Evolutionary conservation across 352 stramenopile genomes (phyloP), one percentile per base, ranked within the genome.

Genomic region (Pythium scleroteichum): DNA sequence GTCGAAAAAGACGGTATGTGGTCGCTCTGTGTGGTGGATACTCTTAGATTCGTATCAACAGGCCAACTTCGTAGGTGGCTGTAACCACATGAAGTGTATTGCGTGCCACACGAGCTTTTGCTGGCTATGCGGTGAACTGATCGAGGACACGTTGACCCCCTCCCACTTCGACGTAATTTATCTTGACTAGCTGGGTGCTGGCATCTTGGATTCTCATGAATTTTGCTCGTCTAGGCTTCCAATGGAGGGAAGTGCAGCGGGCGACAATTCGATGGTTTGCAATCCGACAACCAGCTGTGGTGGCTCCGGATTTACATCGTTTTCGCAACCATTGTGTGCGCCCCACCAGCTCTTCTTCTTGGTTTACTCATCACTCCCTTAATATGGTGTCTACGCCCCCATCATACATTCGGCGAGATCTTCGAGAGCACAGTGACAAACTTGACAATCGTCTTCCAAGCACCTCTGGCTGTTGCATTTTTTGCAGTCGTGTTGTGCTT

Each of bases 51-150:
- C n/a, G n/a, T n/a, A n/a, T n/a, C n/a, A n/a, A n/a, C n/a, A n/a
- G n/a, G n/a, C n/a, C n/a, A n/a, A n/a, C 29, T 35, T 35, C 16
- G 9, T 9, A 24, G 85, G 82, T 14, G 88, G 89, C 1, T 97
- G 90, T 68, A 97, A 97, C 62, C 90, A 97, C 62, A 97, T 97
- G 73, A 96, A 91, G 60, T 96, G 89, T 55, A 72, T 87, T 12
- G 81, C 85, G 23, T 97, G 90, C 62, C 71, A 58, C 9, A 86
- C 75, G 23, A 83, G 84, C 53, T 97, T 97, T 63, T 97, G 91
- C 70, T 97, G 89, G 88, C 82, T 97, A 29, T 97, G 91, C 33
- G 63, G 79, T n/a, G 67, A 80, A 54, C 49, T 90, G 41, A 85
- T 97, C 24, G 91, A 97, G 56, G 82, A 87, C 55, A 78, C 69